A percentile compares a stretch with the other conserved stretches of the same genome.
Evolutionary conservation across 2,329 filamentous ascomycete species (phyloP).

Genomic region (Arthrobotrys iridis): DNA sequence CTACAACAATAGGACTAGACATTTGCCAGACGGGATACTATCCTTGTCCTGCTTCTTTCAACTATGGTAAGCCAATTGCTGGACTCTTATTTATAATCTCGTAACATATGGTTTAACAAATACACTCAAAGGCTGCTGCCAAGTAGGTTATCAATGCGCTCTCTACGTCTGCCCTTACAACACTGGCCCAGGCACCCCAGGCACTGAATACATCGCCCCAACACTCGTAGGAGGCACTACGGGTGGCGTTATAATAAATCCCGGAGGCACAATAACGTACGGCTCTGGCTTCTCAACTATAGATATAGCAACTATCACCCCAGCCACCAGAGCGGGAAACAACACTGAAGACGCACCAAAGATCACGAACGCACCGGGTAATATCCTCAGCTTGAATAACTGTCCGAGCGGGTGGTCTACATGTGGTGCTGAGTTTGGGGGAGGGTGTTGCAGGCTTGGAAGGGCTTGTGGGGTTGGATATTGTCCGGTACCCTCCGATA

Average conservation of each 20-base stretch:
- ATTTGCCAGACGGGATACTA: constrained; percentile 45
- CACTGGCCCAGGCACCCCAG: constrained; percentile 28
- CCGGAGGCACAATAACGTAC: constrained; percentile 12
- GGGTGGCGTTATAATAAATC: not conserved
- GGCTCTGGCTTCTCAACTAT: constrained; percentile 47
- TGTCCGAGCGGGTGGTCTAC: constrained; percentile 36
- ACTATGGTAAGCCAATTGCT: constrained; percentile 24
- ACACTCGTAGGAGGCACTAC: constrained; percentile 19
- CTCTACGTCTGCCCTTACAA: constrained; percentile 33
- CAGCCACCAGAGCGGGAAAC: not conserved
- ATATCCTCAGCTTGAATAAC: constrained; percentile 1
- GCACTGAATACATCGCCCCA: constrained; percentile 22
- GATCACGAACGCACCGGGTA: constrained; percentile 38
- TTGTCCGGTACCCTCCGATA: constrained; percentile 28
- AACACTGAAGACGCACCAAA: constrained; percentile 25
- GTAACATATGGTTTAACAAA: not conserved
- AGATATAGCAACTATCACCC: constrained; percentile 11
- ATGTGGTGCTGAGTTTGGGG: constrained; percentile 34
- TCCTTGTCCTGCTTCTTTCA: constrained; percentile 32
- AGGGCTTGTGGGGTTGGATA: constrained; percentile 38
- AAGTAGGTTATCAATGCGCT: constrained; percentile 43
- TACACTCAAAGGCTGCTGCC: constrained; percentile 34
- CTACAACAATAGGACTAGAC: constrained; percentile 31
- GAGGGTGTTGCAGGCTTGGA: constrained; percentile 39
- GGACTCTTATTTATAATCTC: not conserved